phyloP scores from a whole-genome alignment of 371 early-diverging fungal species.

The Actinomucor elegans region DNA sequence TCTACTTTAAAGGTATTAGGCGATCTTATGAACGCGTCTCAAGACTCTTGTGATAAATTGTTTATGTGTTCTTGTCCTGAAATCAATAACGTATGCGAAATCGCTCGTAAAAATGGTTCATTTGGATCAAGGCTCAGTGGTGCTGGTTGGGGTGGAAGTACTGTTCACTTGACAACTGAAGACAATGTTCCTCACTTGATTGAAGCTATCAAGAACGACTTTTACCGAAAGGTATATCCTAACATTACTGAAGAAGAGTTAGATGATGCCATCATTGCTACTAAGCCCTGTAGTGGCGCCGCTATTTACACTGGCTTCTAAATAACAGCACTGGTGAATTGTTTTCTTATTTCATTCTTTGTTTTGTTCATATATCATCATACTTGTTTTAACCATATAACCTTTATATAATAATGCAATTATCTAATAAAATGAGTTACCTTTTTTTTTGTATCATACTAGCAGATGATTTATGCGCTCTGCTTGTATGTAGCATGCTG shows the following conservation, averaged over 20 bases:
- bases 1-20: conserved; percentile 59
- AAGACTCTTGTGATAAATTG: conserved; percentile 75
- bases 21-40: conserved; percentile 87
- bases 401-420: too few species aligned
- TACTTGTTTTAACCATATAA: too few species aligned
- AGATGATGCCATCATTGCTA: conserved; percentile 58
- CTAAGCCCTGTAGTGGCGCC: conserved; percentile 64
- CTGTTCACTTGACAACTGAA: conserved; percentile 80
- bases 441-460: too few species aligned
- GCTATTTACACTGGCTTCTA: conserved; percentile 48
- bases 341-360: not conserved
- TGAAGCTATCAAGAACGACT: conserved; percentile 63
- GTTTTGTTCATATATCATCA: not conserved
- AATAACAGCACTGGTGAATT: not conserved
- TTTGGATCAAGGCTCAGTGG: conserved; percentile 87
- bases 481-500: too few species aligned
- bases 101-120: conserved; percentile 76
- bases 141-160: conserved; percentile 97
- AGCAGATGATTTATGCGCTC: too few species aligned
- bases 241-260: conserved; percentile 51
- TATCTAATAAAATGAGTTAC: too few species aligned
- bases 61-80: conserved; percentile 92
- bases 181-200: conserved; percentile 66
- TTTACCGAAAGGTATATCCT: conserved; percentile 65
- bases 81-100: conserved; percentile 75